Conservation (phyloP, 768 basidiomycete species). For the Filobasidium wieringae region DNA sequence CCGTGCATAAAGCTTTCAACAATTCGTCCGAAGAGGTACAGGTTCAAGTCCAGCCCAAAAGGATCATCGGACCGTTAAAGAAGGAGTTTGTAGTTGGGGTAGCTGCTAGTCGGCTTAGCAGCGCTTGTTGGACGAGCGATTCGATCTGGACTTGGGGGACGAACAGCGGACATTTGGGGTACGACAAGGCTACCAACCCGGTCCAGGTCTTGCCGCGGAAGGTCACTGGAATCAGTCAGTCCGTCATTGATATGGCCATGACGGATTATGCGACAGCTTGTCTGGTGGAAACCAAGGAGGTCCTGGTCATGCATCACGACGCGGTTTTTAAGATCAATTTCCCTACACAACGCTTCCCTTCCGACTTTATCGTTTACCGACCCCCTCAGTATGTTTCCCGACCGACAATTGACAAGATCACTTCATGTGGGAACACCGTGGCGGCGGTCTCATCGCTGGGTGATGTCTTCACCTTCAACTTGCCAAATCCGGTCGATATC, state of each 20-base stretch:
- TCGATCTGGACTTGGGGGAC: constrained; percentile 62
- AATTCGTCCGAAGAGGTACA: constrained; percentile 50
- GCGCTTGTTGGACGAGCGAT: constrained; percentile 69
- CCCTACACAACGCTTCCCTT: constrained; percentile 62
- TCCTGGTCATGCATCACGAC: constrained; percentile 71
- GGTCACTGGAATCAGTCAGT: constrained; percentile 62
- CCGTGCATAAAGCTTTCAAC: constrained; percentile 2
- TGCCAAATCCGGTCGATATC: constrained; percentile 36
- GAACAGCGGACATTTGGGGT: constrained; percentile 87
- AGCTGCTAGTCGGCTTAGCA: constrained; percentile 74
- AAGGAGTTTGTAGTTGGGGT: constrained; percentile 69
- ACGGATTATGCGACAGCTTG: constrained; percentile 74
- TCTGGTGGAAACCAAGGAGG: constrained; percentile 64
- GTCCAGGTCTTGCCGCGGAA: constrained; percentile 66
- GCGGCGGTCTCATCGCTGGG: constrained; percentile 73
- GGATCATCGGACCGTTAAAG: constrained; percentile 61
- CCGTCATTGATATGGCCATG: constrained; percentile 60
- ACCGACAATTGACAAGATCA: constrained; percentile 65
- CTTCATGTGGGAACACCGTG: constrained; percentile 63
- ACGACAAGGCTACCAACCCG: constrained; percentile 61
- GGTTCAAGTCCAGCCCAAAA: constrained; percentile 63
- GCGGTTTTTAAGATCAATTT: constrained; percentile 68
- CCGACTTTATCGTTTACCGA: constrained; percentile 62
- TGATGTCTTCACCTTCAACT: constrained; percentile 76
- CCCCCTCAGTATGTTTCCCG: constrained; percentile 64